phyloP scores from a whole-genome alignment of 805 yeast species.

The Alloascoidea africana region DNA sequence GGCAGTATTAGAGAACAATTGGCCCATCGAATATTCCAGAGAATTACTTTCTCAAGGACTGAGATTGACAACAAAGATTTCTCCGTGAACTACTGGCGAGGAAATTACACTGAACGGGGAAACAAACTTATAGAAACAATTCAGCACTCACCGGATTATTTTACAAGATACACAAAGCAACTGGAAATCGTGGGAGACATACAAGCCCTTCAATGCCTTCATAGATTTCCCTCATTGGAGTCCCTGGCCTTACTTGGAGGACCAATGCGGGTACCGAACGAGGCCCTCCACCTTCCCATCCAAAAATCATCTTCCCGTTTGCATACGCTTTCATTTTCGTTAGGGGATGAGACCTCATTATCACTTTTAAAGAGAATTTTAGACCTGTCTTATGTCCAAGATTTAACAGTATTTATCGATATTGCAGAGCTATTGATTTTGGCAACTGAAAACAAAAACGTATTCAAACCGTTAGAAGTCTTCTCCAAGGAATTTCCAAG shows the following conservation, averaged over 20 bases:
- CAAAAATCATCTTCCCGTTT: not conserved
- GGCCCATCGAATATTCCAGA: too few species aligned
- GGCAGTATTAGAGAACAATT: too few species aligned
- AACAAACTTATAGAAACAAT: too few species aligned
- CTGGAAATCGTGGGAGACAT: slow-evolving; percentile 1
- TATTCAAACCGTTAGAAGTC: not conserved
- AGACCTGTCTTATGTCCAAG: not conserved
- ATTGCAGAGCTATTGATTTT: not conserved
- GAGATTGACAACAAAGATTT: too few species aligned
- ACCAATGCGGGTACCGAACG: too few species aligned
- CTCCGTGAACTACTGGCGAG: too few species aligned
- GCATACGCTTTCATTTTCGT: not conserved
- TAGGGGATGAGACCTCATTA: not conserved
- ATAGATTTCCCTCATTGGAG: not conserved
- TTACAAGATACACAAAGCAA: not conserved
- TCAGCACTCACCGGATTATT: too few species aligned
- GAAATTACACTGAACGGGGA: too few species aligned
- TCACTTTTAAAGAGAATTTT: not conserved
- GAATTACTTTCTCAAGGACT: too few species aligned
- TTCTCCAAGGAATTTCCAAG: not conserved
- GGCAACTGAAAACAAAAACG: not conserved
- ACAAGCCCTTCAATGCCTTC: not conserved
- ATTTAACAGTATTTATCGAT: not conserved
- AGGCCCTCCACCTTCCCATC: too few species aligned
- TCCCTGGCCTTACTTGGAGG: not conserved